Evolutionary conservation across 139 green algal genomes (phyloP).

Genomic region (Dunaliella sp.): DNA sequence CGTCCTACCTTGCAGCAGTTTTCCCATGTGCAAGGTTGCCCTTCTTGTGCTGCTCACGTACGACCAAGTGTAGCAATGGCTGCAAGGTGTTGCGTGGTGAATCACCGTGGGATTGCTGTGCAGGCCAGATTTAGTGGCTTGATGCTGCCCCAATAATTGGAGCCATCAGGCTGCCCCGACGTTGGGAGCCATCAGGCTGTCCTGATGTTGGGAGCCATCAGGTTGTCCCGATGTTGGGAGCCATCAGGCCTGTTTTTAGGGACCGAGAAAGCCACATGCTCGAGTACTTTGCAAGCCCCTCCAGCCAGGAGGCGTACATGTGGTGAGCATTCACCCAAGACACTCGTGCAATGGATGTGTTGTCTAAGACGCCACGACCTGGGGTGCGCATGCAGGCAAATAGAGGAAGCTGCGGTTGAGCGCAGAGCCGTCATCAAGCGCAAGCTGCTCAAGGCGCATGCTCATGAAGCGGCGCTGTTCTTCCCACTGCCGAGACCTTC

Average conservation of each 20-base stretch:
- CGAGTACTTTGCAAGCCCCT: not conserved
- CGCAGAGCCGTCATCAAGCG: slow-evolving; percentile 16
- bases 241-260: not conserved
- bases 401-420: slow-evolving; percentile 1
- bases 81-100: too few relatives aligned
- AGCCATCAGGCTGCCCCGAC: too few relatives aligned
- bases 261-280: not conserved
- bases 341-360: not conserved
- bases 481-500: slow-evolving; percentile 18
- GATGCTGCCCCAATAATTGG: too few relatives aligned
- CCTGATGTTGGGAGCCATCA: not conserved
- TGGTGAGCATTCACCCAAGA: too few relatives aligned
- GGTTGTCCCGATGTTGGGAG: not conserved
- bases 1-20: too few relatives aligned
- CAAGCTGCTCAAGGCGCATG: not conserved
- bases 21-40: too few relatives aligned
- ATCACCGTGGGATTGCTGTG: too few relatives aligned
- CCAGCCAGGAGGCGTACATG: not conserved
- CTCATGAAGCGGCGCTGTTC: slow-evolving; percentile 21
- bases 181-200: too few relatives aligned
- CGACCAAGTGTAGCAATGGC: too few relatives aligned
- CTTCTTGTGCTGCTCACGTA: too few relatives aligned
- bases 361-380: too few relatives aligned
- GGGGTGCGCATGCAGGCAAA: not conserved
- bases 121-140: too few relatives aligned